These are phyloP conservation scores for Tolypocladium nubicola DNA, from an alignment of 2,329 filamentous ascomycete genomes.

Conservation along the genomic window DNA sequence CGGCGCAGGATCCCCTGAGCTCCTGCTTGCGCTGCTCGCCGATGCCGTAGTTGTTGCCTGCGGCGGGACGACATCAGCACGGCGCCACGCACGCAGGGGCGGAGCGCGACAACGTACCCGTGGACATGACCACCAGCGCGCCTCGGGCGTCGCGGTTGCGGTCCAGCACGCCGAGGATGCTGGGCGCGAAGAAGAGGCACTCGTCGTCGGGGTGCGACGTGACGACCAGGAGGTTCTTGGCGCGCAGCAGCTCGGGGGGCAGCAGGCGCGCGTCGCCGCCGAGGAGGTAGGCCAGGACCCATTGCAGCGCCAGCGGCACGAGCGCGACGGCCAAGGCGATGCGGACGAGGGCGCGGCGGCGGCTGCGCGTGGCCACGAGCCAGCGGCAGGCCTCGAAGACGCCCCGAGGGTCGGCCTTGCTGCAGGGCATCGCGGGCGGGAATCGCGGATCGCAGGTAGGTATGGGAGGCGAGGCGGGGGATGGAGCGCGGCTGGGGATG, in stretches of 20 bases:
- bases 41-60: constrained; percentile 20
- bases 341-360: constrained; percentile 9
- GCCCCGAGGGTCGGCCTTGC: not conserved
- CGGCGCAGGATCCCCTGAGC: constrained; percentile 17
- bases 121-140: constrained; percentile 20
- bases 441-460: no score
- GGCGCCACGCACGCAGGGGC: not conserved
- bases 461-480: no score
- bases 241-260: constrained; percentile 19
- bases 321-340: constrained; percentile 4
- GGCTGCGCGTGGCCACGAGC: constrained; percentile 8
- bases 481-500: not conserved
- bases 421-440: not conserved
- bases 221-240: constrained; percentile 24
- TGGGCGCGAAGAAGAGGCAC: constrained; percentile 21
- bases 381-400: constrained; percentile 5
- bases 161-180: constrained; percentile 18
- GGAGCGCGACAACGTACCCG: constrained; percentile 5
- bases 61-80: not conserved
- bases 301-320: constrained; percentile 21
- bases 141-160: constrained; percentile 14
- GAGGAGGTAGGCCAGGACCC: constrained; percentile 23
- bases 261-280: constrained; percentile 24
- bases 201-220: constrained; percentile 30
- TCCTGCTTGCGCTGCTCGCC: constrained; percentile 16